Evolutionary conservation across 2,329 filamentous ascomycete genomes (phyloP).

Genomic region (Tolypocladium inflatum): DNA sequence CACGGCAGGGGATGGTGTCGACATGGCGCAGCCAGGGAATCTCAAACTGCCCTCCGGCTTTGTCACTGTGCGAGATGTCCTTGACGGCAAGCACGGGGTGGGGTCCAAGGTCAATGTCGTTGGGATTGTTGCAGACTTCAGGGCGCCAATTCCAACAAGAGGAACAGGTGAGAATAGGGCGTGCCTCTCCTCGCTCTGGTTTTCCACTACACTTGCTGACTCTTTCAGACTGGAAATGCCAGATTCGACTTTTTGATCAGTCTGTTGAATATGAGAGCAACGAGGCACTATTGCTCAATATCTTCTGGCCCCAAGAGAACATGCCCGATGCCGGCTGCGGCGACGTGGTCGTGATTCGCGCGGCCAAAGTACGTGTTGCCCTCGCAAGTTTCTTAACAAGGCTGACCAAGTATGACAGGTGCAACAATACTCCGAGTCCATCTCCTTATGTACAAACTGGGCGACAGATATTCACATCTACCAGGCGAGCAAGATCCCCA

Average conservation of each 20-base stretch:
- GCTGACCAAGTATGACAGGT: slow-evolving; percentile 18
- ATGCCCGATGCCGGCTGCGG: slow-evolving; percentile 37
- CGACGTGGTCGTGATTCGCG: slow-evolving; percentile 34
- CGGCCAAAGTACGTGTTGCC: slow-evolving; percentile 37
- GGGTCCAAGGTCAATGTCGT: slow-evolving; percentile 45
- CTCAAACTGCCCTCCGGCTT: slow-evolving; percentile 12
- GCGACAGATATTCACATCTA: slow-evolving; percentile 37
- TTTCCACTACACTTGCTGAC: slow-evolving; percentile 1
- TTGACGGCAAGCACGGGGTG: slow-evolving; percentile 25
- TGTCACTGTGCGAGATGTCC: slow-evolving; percentile 27
- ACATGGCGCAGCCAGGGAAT: background rate
- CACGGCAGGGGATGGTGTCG: background rate
- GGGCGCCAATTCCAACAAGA: slow-evolving; percentile 39
- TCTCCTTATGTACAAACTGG: slow-evolving; percentile 35
- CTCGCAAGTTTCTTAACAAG: background rate
- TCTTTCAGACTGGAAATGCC: slow-evolving; percentile 47
- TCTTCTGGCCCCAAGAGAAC: slow-evolving; percentile 45
- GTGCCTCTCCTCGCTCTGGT: too few species aligned
- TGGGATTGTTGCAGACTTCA: slow-evolving; percentile 60
- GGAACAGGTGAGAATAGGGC: slow-evolving; percentile 33
- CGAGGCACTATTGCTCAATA: slow-evolving; percentile 37
- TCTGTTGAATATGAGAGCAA: slow-evolving; percentile 35
- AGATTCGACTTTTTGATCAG: slow-evolving; percentile 50
- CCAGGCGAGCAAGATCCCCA: slow-evolving; percentile 17
- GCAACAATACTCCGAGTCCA: slow-evolving; percentile 23